These are phyloP conservation scores for Deinandra increscens DNA, from an alignment of 129 eudicot genomes.

Conservation along the genomic window DNA sequence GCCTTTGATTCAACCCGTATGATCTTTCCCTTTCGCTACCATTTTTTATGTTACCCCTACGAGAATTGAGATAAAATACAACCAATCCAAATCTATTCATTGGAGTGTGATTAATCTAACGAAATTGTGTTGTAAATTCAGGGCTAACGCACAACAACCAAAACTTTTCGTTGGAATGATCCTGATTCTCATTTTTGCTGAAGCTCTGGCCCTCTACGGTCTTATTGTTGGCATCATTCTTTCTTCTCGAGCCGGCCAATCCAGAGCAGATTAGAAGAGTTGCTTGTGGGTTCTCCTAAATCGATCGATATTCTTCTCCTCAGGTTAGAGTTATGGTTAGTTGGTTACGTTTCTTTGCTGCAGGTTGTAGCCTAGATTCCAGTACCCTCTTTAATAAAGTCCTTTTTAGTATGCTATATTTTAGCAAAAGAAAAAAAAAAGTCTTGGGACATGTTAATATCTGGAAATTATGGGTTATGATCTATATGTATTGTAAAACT, in stretches of 20 bases:
- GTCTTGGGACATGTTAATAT: not conserved
- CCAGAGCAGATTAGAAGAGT: slow-evolving; percentile 68
- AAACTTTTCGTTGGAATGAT: slow-evolving; percentile 90
- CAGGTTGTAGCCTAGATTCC: not conserved
- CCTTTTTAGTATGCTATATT: not conserved
- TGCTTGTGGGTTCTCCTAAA: not conserved
- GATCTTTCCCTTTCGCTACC: not conserved
- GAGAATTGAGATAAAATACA: too few relatives aligned
- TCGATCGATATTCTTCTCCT: not conserved
- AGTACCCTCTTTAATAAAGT: not conserved
- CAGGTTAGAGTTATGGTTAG: not conserved
- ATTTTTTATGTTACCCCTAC: too few relatives aligned
- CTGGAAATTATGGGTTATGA: slow-evolving; percentile 5
- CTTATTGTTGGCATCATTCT: slow-evolving; percentile 93
- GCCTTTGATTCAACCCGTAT: not conserved
- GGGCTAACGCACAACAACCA: slow-evolving; percentile 92
- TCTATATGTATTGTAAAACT: not conserved
- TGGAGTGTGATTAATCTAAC: not conserved
- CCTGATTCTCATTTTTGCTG: slow-evolving; percentile 84
- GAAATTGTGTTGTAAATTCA: slow-evolving; percentile 20
- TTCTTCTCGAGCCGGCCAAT: slow-evolving; percentile 92
- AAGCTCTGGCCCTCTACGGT: slow-evolving; percentile 83
- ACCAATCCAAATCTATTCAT: not conserved
- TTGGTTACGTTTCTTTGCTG: not conserved
- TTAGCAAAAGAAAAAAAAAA: not conserved